A percentile compares a stretch with the other conserved stretches of the same genome.
Evolutionary conservation across 108 stramenopile species (phyloP).

Genomic region (Skeletonema marinoi): DNA sequence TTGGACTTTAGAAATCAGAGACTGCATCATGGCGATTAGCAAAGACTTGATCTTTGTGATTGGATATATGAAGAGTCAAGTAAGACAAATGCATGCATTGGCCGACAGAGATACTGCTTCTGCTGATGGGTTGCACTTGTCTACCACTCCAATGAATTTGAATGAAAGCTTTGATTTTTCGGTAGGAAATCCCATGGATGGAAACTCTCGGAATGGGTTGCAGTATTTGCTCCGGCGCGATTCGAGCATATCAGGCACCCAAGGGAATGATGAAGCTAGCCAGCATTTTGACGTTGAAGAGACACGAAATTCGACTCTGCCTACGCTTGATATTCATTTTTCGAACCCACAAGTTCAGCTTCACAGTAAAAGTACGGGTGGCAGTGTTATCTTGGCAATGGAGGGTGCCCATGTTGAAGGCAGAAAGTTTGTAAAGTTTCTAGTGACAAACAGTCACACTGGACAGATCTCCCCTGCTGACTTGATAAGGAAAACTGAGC

Average conservation of each 20-base stretch:
- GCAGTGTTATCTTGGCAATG: conserved; percentile 57
- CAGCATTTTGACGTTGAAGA: neutral
- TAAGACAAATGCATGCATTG: conserved; percentile 37
- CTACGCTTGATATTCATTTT: conserved; percentile 56
- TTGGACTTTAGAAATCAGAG: conserved; percentile 59
- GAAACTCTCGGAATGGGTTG: conserved; percentile 7
- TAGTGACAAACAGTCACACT: conserved; percentile 16
- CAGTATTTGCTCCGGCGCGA: conserved; percentile 37
- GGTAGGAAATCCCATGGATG: neutral
- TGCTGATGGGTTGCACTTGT: neutral
- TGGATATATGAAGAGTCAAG: conserved; percentile 53
- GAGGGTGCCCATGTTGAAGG: conserved; percentile 56
- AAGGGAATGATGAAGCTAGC: neutral
- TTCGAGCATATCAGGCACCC: conserved; percentile 1
- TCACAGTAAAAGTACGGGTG: conserved; percentile 46
- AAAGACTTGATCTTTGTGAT: conserved; percentile 50
- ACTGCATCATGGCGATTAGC: conserved; percentile 42
- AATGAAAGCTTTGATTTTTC: conserved; percentile 1
- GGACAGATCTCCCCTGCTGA: conserved; percentile 31
- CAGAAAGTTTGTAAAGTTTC: conserved; percentile 42
- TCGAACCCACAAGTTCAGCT: conserved; percentile 63
- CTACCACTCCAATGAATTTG: neutral
- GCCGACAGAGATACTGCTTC: conserved; percentile 3
- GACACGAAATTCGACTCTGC: conserved; percentile 21
- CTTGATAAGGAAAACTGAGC: conserved; percentile 47